phyloP scores from a whole-genome alignment of 371 early-diverging fungal genomes.

The Parasitella parasitica region DNA sequence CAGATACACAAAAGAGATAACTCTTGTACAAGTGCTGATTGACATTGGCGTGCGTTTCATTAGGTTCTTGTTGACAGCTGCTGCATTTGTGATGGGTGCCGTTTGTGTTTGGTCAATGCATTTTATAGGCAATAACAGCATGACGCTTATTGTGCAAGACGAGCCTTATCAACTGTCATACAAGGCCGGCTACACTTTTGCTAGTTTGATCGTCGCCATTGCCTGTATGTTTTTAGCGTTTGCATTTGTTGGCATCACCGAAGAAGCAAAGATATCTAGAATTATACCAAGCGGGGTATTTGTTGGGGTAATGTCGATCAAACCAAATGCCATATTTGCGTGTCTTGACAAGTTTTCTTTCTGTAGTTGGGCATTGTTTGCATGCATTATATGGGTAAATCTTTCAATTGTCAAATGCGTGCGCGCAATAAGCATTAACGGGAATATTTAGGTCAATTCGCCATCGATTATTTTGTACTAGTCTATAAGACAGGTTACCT shows the following conservation, averaged over 20 bases:
- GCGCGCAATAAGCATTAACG: not conserved
- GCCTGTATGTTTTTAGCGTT: slow-evolving; percentile 45
- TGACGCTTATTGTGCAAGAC: slow-evolving; percentile 22
- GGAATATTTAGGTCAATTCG: slow-evolving; percentile 39
- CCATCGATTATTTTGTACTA: slow-evolving; percentile 35
- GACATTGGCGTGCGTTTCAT: not conserved
- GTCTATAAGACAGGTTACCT: slow-evolving; percentile 23
- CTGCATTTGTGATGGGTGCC: slow-evolving; percentile 45
- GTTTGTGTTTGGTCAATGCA: slow-evolving; percentile 55
- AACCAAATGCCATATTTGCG: too few relatives aligned
- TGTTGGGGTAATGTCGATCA: slow-evolving; percentile 47
- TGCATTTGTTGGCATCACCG: slow-evolving; percentile 41
- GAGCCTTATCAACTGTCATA: slow-evolving; percentile 32
- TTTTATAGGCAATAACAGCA: slow-evolving; percentile 50
- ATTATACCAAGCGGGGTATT: slow-evolving; percentile 41
- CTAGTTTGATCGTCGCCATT: slow-evolving; percentile 38
- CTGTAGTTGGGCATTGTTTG: slow-evolving; percentile 35
- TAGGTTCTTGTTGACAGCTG: slow-evolving; percentile 31
- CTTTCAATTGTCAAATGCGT: not conserved
- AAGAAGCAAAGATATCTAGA: slow-evolving; percentile 33
- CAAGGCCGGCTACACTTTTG: slow-evolving; percentile 40
- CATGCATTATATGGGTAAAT: slow-evolving; percentile 50
- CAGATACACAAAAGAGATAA: not conserved
- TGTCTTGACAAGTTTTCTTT: not conserved
- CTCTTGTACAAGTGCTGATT: not conserved